These are phyloP conservation scores for Aspergillus costaricaensis DNA, from an alignment of 2,329 filamentous ascomycete genomes.

Conservation along the genomic window DNA sequence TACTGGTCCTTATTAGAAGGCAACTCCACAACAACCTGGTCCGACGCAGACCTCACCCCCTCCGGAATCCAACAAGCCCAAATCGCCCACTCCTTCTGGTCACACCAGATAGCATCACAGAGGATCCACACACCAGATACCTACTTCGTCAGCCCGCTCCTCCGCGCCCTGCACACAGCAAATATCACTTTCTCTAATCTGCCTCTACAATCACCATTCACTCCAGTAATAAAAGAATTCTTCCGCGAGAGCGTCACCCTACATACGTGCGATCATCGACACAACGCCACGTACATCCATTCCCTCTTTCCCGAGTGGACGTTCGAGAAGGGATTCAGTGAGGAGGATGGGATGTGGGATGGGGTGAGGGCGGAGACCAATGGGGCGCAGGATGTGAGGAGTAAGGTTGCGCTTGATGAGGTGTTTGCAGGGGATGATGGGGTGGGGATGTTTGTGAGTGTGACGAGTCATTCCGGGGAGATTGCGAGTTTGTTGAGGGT, in stretches of 20 bases:
- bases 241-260: slow-evolving; percentile 60
- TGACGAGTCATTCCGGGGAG: slow-evolving; percentile 61
- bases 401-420: slow-evolving; percentile 50
- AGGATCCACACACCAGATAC: slow-evolving; percentile 55
- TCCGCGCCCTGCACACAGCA: slow-evolving; percentile 59
- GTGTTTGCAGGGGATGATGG: slow-evolving; percentile 49
- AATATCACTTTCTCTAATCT: slow-evolving; percentile 55
- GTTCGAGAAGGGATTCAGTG: slow-evolving; percentile 56
- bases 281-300: slow-evolving; percentile 50
- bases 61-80: slow-evolving; percentile 54
- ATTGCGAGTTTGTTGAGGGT: slow-evolving; percentile 54
- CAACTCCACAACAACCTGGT: slow-evolving; percentile 57
- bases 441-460: slow-evolving; percentile 49
- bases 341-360: slow-evolving; percentile 58
- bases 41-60: slow-evolving; percentile 58
- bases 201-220: slow-evolving; percentile 1
- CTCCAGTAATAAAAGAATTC: slow-evolving; percentile 57
- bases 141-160: slow-evolving; percentile 59
- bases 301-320: slow-evolving; percentile 50
- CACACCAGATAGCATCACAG: slow-evolving; percentile 43
- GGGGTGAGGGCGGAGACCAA: slow-evolving; percentile 51
- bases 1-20: slow-evolving; percentile 61
- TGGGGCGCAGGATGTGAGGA: slow-evolving; percentile 50
- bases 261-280: slow-evolving; percentile 62
- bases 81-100: slow-evolving; percentile 51